Percentiles rank a stretch among this genome's conserved stretches.
These are phyloP conservation scores for Solanum hybrid DNA, from an alignment of 305 asterid genomes.

Conservation along the genomic window DNA sequence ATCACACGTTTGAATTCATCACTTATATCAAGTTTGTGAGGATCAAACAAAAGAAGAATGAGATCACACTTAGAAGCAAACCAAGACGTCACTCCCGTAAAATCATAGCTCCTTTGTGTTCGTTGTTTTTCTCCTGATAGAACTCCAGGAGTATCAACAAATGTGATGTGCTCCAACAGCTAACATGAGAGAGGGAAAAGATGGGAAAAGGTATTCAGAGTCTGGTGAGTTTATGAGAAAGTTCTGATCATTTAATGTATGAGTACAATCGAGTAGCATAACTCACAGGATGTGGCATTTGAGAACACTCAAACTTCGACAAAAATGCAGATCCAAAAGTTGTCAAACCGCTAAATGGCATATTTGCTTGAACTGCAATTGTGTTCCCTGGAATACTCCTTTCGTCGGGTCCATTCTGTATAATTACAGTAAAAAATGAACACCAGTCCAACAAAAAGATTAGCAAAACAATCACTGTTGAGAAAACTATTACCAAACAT, in stretches of 20 bases:
- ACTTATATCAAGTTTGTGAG: constrained; percentile 81
- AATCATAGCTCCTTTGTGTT: constrained; percentile 93
- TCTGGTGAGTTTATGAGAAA: neutral
- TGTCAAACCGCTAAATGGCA: constrained; percentile 93
- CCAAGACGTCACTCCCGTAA: constrained; percentile 97
- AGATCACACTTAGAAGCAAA: constrained; percentile 91
- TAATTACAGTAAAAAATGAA: constrained; percentile 7
- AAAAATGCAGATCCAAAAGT: constrained; percentile 85
- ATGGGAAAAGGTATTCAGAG: neutral
- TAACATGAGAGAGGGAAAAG: constrained; percentile 12
- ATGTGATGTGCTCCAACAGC: constrained; percentile 92
- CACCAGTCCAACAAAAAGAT: constrained; percentile 1
- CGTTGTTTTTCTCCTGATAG: constrained; percentile 94
- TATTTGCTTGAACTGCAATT: constrained; percentile 92
- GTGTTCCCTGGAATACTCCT: constrained; percentile 97
- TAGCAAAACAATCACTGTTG: neutral
- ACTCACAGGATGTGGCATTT: constrained; percentile 96
- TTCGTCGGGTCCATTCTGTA: constrained; percentile 92
- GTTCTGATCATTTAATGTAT: neutral
- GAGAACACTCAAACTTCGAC: constrained; percentile 94
- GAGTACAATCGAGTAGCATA: neutral
- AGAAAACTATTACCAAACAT: neutral
- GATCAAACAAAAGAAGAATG: constrained; percentile 83
- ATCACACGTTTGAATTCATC: constrained; percentile 63
- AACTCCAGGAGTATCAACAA: constrained; percentile 96